Conservation (phyloP, 768 basidiomycete species). For the Suillus ampliporus region DNA sequence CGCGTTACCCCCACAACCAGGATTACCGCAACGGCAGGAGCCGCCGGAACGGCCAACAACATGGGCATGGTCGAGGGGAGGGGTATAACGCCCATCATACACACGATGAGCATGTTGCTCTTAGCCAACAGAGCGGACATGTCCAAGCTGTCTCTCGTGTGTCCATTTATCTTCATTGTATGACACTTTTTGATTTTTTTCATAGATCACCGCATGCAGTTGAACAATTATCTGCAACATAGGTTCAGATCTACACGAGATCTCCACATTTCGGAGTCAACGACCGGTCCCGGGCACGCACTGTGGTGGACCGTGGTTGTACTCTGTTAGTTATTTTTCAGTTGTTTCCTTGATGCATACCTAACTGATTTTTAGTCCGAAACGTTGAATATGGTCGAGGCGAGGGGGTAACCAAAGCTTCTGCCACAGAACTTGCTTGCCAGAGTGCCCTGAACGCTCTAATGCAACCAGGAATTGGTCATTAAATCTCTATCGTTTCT, state of each 20-base stretch:
- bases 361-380: conserved; percentile 22
- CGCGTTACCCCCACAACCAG: background rate
- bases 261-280: conserved; percentile 12
- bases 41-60: background rate
- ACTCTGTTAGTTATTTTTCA: background rate
- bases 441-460: background rate
- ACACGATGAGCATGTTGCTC: background rate
- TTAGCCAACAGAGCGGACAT: background rate
- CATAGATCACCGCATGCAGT: conserved; percentile 27
- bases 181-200: background rate
- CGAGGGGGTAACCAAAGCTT: conserved; percentile 14
- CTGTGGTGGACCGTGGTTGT: background rate
- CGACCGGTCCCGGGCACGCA: background rate
- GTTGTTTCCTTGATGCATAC: background rate
- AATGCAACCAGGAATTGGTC: background rate
- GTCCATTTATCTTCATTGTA: background rate
- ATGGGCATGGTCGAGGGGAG: background rate
- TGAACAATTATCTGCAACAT: conserved; percentile 32
- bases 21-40: background rate
- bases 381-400: conserved; percentile 30
- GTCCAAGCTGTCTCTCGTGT: background rate
- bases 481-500: background rate
- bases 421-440: conserved; percentile 32
- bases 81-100: background rate
- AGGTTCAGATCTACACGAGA: conserved; percentile 11